A percentile compares a stretch with the other conserved stretches of the same genome.
Evolutionary conservation across 2,329 filamentous ascomycete genomes (phyloP).

Genomic region (Zasmidium angulare): DNA sequence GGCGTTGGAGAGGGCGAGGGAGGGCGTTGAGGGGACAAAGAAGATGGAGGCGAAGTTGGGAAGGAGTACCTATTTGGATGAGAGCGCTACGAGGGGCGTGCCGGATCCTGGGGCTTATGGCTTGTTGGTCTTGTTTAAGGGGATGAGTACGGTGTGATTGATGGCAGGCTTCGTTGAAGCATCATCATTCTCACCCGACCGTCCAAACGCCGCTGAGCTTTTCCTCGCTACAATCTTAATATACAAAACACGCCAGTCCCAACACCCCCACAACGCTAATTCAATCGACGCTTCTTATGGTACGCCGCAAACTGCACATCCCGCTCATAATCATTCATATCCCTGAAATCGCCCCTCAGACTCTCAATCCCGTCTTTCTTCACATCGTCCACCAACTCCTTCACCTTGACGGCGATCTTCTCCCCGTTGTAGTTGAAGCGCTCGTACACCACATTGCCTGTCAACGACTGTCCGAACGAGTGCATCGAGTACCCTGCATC

Average conservation of each 20-base stretch:
- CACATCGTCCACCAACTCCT: conserved; percentile 37
- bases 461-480: conserved; percentile 57
- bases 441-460: conserved; percentile 55
- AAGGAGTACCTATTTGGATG: conserved; percentile 37
- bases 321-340: conserved; percentile 33
- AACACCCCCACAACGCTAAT: no score
- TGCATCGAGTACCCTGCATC: conserved; percentile 57
- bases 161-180: no score
- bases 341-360: conserved; percentile 32
- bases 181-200: no score
- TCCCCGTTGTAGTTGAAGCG: conserved; percentile 56
- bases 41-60: conserved; percentile 37
- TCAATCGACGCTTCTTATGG: conserved; percentile 15
- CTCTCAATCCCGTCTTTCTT: conserved; percentile 37
- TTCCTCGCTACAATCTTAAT: no score
- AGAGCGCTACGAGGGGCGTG: conserved; percentile 36
- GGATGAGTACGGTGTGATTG: conserved; percentile 26
- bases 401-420: conserved; percentile 44
- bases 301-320: conserved; percentile 27
- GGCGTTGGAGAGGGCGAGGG: conserved; percentile 28
- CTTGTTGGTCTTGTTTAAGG: conserved; percentile 36
- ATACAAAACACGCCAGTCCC: no score
- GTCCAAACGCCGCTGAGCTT: no score
- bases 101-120: conserved; percentile 40
- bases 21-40: conserved; percentile 37